Percentiles rank a stretch among this genome's conserved stretches.
Conservation (phyloP, 257 asterid genomes). For the Cordia subcordata region DNA sequence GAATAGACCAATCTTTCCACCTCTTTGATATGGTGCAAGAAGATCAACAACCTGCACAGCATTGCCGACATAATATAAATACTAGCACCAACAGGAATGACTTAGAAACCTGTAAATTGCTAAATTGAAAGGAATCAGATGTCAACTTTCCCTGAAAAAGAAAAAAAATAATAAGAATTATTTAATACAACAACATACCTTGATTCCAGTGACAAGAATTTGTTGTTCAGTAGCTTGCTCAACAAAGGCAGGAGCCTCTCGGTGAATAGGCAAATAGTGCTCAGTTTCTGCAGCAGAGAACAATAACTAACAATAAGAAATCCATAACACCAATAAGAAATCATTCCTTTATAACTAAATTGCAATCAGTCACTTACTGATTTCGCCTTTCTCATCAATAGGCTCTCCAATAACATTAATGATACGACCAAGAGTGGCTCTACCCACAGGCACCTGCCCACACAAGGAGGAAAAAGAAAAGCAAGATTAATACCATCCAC, state of each 20-base stretch:
- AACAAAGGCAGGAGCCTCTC: constrained; percentile 94
- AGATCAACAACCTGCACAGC: constrained; percentile 78
- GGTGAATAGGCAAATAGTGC: constrained; percentile 86
- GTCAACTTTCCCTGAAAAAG: no score
- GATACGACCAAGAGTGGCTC: constrained; percentile 96
- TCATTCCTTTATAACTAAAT: neutral
- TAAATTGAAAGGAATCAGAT: neutral
- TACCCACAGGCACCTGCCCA: constrained; percentile 92
- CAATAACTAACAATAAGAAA: constrained; percentile 16
- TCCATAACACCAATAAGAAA: neutral
- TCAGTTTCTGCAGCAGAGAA: constrained; percentile 59
- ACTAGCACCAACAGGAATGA: no score
- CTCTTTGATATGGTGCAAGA: constrained; percentile 98
- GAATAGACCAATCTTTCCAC: constrained; percentile 95
- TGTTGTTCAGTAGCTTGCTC: constrained; percentile 97
- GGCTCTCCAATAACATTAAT: constrained; percentile 97
- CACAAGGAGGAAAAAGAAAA: constrained; percentile 3
- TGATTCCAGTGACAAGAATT: constrained; percentile 95
- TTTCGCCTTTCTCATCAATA: constrained; percentile 77
- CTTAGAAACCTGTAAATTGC: neutral
- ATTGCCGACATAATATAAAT: neutral
- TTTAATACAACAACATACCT: constrained; percentile 40
- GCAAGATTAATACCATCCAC: neutral
- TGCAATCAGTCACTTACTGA: constrained; percentile 45
- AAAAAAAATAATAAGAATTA: neutral